Conservation (phyloP, 768 basidiomycete genomes). For the Boletus pseudopeckii region DNA sequence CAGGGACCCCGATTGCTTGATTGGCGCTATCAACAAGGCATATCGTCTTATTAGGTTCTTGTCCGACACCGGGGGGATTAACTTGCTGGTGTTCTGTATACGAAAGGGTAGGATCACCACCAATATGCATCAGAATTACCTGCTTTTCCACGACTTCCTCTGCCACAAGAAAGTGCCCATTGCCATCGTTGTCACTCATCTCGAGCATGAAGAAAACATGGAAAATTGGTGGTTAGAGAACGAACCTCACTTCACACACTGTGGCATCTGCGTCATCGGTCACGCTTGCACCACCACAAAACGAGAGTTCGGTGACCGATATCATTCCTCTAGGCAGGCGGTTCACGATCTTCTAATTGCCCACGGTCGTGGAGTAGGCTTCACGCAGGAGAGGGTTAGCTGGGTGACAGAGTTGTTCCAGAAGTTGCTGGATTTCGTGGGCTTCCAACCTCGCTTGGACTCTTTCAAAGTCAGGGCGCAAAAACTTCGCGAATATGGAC, state of each 20-base stretch:
- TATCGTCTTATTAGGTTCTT: constrained; percentile 34
- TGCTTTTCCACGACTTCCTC: constrained; percentile 32
- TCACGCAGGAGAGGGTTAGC: constrained; percentile 22
- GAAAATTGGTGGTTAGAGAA: constrained; percentile 35
- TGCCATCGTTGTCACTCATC: constrained; percentile 33
- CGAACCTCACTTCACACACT: constrained; percentile 15
- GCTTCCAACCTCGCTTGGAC: constrained; percentile 19
- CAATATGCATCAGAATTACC: constrained; percentile 29
- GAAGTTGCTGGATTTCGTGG: constrained; percentile 21
- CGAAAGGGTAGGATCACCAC: constrained; percentile 31
- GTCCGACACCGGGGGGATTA: constrained; percentile 33
- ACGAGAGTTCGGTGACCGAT: constrained; percentile 26
- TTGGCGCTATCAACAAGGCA: constrained; percentile 31
- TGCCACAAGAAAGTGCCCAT: constrained; percentile 33
- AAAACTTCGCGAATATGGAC: constrained; percentile 28
- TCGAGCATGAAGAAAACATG: constrained; percentile 36
- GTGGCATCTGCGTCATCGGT: constrained; percentile 22
- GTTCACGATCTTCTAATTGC: constrained; percentile 22
- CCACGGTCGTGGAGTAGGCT: constrained; percentile 17
- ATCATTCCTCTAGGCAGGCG: constrained; percentile 19
- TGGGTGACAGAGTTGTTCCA: constrained; percentile 25
- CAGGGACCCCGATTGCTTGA: constrained; percentile 23
- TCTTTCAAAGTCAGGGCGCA: constrained; percentile 21
- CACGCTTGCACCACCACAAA: constrained; percentile 37
- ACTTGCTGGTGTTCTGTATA: constrained; percentile 40